Base-by-base conservation (phyloP, 2,329 filamentous ascomycete species). In the Cadophora sp. region DNA sequence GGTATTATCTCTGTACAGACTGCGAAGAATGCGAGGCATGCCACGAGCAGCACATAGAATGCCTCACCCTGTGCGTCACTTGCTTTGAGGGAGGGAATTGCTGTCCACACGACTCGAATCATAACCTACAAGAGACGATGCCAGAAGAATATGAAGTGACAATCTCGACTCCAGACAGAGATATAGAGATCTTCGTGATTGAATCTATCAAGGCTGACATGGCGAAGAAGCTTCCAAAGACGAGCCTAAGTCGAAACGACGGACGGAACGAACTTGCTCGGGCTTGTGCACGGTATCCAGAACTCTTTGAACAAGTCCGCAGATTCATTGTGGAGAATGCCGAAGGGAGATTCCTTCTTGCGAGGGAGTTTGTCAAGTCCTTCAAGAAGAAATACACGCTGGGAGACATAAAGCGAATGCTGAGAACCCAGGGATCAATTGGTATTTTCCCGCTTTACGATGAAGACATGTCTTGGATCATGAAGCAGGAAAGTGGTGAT, bases 361-460 rank as follows among this genome's bases (percentile, higher is more conserved):
- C 69, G 4, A 71, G 66, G 51, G 40, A 68, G 22, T 73, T 66
- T 37, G 56, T 63, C 9, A 68, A 65, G 22, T 69, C 69, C 1
- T 50, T 73, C 11, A 22, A 51, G 1, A 66, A 55, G 34, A 65
- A 67, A 24, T 26, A 58, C 27, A 69, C 58, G 19, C 31, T 50
- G 14, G 62, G 61, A 40, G 62, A 68, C 16, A 71, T 72, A 22
- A 64, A 67, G 8, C 46, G 19, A 14, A 64, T 69, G 14, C n/a
- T 63, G 9, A 58, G 43, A 26, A 43, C 67, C 5, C 26, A 68
- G 22, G 62, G 27, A n/a, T 72, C 74, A 5, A 66, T 75, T 4
- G 76, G 74, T 0, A 79, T 82, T 4, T 73, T 81, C 12, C 8
- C 69, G 4, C 79, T 80, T 0, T 87, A 87, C 50, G 67, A 78